phyloP scores from a whole-genome alignment of 805 yeast genomes.

The Peterozyma toletana region DNA sequence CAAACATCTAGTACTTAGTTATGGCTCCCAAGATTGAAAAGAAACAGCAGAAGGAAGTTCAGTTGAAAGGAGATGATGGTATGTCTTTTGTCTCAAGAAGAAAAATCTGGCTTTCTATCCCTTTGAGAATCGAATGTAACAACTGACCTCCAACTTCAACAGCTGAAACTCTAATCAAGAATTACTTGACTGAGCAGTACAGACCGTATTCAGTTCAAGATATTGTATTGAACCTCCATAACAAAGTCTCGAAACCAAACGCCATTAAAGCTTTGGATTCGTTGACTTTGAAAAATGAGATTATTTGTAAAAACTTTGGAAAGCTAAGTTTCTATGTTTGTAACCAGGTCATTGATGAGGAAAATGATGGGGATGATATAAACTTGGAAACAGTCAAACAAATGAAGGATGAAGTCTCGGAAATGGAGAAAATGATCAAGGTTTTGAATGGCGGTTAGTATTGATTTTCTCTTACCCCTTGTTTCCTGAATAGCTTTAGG shows the following conservation, averaged over 20 bases:
- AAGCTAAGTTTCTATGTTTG: conserved; percentile 35
- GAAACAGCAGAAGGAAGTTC: neutral
- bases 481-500: no score
- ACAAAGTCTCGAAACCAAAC: conserved; percentile 25
- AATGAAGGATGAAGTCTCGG: no score
- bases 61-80: neutral
- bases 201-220: conserved; percentile 43
- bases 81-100: neutral
- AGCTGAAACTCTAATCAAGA: conserved; percentile 25
- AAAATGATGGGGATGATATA: neutral
- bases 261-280: conserved; percentile 28
- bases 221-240: conserved; percentile 36
- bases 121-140: no score
- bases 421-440: no score
- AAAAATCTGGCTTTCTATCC: no score
- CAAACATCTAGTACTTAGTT: neutral
- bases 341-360: conserved; percentile 18
- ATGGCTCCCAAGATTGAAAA: neutral
- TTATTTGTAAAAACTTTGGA: conserved; percentile 34
- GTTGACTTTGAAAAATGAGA: conserved; percentile 23
- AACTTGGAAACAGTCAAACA: neutral
- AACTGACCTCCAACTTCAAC: neutral
- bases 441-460: no score
- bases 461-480: no score
- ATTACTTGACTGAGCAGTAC: conserved; percentile 34